Evolutionary conservation across 2,329 filamentous ascomycete species (phyloP), one percentile per base, ranked within the genome.

Genomic region (Xylariaceae sp.): DNA sequence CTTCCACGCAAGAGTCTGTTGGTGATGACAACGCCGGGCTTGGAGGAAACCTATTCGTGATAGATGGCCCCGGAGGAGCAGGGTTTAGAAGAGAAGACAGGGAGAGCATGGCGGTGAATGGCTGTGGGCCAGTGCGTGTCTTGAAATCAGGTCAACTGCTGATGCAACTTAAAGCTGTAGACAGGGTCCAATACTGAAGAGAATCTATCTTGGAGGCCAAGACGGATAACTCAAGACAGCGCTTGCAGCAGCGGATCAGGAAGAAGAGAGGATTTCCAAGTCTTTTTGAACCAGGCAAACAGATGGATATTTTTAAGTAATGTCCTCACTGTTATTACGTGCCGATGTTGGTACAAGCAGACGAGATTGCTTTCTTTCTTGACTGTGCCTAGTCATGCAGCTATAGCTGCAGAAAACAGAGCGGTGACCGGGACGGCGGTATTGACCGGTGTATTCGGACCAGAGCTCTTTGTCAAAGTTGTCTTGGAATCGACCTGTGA

Each of bases 1-100:
- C 64, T 49, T 67, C 63, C 22, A 55, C 55, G 48, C 61, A 60
- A 39, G 64, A 65, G 44, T 59, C 59, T 20, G 65, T 56, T 44
- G 65, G 63, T 38, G 67, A 65, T 39, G 64, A 65, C 42, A 60
- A 60, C 50, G 52, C 63, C 56, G 69, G 65, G 64, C 63, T 73
- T 60, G 65, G 68, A 53, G 64, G 68, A 55, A 69, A 67, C 59
- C 60, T 67, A 63, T 62, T 66, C 55, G 22, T 20, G 23, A 65
- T 61, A 64, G 70, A 56, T 43, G 64, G 60, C 52, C 68, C 66
- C 46, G 72, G 62, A 50, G 76, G 71, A 41, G 72, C 65, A 55
- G 83, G 83, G 61, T 86, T 87, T 61, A 86, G 76, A 58, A 87
- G 73, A 53, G 79, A 82, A 29, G 79, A 72, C 54, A 86, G 73